Base-by-base conservation (phyloP, 78 protist species). In the Speleostelium caveatum region DNA sequence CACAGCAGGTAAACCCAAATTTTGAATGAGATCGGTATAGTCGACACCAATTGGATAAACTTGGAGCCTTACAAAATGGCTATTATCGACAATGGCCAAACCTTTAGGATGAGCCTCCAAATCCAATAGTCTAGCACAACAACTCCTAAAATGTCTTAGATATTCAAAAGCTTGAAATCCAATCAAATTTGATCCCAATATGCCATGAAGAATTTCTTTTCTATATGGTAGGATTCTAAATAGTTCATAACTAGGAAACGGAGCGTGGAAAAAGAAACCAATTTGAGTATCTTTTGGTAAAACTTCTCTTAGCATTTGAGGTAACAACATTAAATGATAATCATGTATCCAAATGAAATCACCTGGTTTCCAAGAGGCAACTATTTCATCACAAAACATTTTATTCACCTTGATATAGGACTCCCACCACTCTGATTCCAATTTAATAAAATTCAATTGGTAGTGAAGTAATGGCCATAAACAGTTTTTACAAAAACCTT, bases 211-310 rank as follows among this genome's bases (percentile, higher is more conserved):
- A 5, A 97, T 4, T 45, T 94, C 94, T 33, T 55, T 60, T 33
- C 97, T 77, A 56, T 56, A 85, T 12, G 98, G 98, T 53, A 96
- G 87, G n/a, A 85, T 78, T 35, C 98, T 77, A 74, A 75, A 97
- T 7, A 97, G 33, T 79, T 97, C 98, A 42, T 86, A 77, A 21
- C 95, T n/a, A 26, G 98, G 98, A 66, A 75, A 97, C 17, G 98
- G 98, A 14, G 90, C 94, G 77, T 97, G 98, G 56, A 97, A 72
- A 87, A 97, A 97, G 94, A 94, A 96, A 58, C 97, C 98, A 66
- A 97, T 94, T 2, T 71, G 45, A 26, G 72, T 80, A 2, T 39
- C 60, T 1, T 16, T 16, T 39, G 85, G 87, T 10, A 71, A 19
- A 30, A 2, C 30, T 17, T 87, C n/a, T 30, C 95, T 69, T n/a